A percentile compares a stretch with the other conserved stretches of the same genome.
These are phyloP conservation scores for Aspergillus tamarii DNA, from an alignment of 2,329 filamentous ascomycete species.

Conservation along the genomic window DNA sequence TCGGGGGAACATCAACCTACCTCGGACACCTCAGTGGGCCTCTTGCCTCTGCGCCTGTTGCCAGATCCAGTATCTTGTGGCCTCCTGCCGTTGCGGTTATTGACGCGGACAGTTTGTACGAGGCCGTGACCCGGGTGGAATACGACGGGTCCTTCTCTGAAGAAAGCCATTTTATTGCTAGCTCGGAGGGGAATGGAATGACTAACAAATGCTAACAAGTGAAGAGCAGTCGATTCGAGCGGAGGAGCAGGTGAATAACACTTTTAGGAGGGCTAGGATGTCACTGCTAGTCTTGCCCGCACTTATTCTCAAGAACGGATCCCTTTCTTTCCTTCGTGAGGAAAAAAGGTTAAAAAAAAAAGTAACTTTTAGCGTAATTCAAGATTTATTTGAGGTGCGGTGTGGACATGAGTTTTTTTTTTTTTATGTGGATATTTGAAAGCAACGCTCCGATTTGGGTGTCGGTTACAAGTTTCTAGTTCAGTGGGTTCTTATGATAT, in stretches of 20 bases:
- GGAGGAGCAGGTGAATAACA: conserved; percentile 3
- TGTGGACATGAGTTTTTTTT: neutral
- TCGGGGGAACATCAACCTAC: neutral
- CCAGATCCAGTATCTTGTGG: neutral
- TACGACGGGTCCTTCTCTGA: conserved; percentile 5
- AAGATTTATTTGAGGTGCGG: neutral
- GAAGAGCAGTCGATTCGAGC: neutral
- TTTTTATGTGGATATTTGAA: neutral
- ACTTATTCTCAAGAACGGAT: conserved; percentile 12
- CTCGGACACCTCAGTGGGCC: neutral
- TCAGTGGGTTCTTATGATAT: neutral
- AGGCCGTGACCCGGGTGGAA: neutral
- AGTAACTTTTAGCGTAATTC: neutral
- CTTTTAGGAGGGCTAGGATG: neutral
- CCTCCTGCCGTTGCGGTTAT: neutral
- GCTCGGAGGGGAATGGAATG: neutral
- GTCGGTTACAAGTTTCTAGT: neutral
- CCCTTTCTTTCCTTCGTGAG: conserved; percentile 13
- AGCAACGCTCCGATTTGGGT: conserved; percentile 1
- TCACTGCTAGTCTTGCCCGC: conserved; percentile 7
- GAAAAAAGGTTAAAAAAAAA: conserved; percentile 13
- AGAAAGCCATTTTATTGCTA: conserved; percentile 10
- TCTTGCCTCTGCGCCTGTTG: neutral
- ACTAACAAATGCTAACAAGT: neutral
- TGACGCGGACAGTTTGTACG: neutral